Conservation (phyloP, 1,284 basidiomycete genomes). For the Heterobasidion parviporum region DNA sequence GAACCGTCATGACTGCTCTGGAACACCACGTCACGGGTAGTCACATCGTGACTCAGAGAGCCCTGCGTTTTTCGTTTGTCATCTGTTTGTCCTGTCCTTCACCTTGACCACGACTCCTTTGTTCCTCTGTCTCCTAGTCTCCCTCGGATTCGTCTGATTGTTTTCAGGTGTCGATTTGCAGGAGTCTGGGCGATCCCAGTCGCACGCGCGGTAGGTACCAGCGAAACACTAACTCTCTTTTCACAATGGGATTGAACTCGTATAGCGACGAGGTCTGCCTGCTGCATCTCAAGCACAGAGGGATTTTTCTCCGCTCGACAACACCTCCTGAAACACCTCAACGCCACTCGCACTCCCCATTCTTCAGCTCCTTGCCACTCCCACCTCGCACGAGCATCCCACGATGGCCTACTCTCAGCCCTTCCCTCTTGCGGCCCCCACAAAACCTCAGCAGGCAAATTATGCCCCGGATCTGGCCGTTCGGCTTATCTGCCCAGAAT, state of each 20-base stretch:
- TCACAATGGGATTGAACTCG: background rate
- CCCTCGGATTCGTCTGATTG: too few relatives aligned
- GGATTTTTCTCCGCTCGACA: background rate
- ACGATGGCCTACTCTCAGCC: constrained; percentile 53
- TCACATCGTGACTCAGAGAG: too few relatives aligned
- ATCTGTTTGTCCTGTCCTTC: too few relatives aligned
- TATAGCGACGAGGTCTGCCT: background rate
- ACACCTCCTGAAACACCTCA: background rate
- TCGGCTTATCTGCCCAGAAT: constrained; percentile 91
- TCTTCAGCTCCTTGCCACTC: background rate
- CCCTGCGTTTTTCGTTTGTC: too few relatives aligned
- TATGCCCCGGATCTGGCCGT: constrained; percentile 81
- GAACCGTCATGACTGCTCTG: too few relatives aligned
- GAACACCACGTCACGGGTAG: too few relatives aligned
- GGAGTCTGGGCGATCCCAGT: too few relatives aligned
- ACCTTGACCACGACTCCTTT: too few relatives aligned
- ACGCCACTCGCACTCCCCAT: background rate
- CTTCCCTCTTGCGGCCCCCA: constrained; percentile 56
- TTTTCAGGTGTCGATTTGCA: too few relatives aligned
- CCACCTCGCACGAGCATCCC: background rate
- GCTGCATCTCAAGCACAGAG: background rate
- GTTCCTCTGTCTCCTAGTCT: too few relatives aligned
- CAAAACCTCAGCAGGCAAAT: constrained; percentile 41
- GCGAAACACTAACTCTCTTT: background rate
- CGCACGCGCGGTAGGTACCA: background rate